These are phyloP conservation scores for Pachysandra terminalis DNA, from an alignment of 164 flowering plant species.

Conservation along the genomic window DNA sequence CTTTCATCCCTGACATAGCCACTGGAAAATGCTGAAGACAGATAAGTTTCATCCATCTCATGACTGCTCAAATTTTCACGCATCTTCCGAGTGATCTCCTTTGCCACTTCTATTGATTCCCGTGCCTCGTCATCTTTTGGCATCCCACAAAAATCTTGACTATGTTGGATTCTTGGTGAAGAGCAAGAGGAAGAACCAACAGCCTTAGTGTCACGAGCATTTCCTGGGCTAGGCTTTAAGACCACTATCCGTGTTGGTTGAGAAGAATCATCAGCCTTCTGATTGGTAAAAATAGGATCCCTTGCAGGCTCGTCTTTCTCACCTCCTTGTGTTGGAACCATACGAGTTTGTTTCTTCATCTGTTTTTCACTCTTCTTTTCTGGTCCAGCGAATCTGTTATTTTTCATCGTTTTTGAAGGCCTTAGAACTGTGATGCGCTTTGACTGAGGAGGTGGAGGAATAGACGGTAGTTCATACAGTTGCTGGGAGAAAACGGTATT, in stretches of 20 bases:
- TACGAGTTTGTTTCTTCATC: slow-evolving; percentile 29
- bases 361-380: slow-evolving; percentile 36
- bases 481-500: slow-evolving; percentile 61
- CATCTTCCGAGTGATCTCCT: slow-evolving; percentile 58
- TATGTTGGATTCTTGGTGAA: slow-evolving; percentile 33
- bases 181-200: slow-evolving; percentile 44
- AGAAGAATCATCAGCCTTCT: slow-evolving; percentile 29
- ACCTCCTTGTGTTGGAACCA: slow-evolving; percentile 31
- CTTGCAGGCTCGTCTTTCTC: slow-evolving; percentile 26
- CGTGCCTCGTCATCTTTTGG: slow-evolving; percentile 40
- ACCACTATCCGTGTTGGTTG: slow-evolving; percentile 50
- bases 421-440: slow-evolving; percentile 85
- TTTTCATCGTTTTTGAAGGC: slow-evolving; percentile 62
- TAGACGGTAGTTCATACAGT: slow-evolving; percentile 39
- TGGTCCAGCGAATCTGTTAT: slow-evolving; percentile 21
- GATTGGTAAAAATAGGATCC: slow-evolving; percentile 29
- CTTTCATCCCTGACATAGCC: slow-evolving; percentile 86
- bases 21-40: slow-evolving; percentile 77
- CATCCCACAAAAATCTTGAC: slow-evolving; percentile 37
- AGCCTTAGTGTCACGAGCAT: slow-evolving; percentile 41
- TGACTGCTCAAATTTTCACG: slow-evolving; percentile 52
- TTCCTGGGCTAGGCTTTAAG: slow-evolving; percentile 69
- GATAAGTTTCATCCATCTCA: slow-evolving; percentile 54
- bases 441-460: slow-evolving; percentile 56
- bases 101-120: slow-evolving; percentile 67